Evolutionary conservation across 345 rosid species (phyloP).

Genomic region (Lagerstroemia speciosa): DNA sequence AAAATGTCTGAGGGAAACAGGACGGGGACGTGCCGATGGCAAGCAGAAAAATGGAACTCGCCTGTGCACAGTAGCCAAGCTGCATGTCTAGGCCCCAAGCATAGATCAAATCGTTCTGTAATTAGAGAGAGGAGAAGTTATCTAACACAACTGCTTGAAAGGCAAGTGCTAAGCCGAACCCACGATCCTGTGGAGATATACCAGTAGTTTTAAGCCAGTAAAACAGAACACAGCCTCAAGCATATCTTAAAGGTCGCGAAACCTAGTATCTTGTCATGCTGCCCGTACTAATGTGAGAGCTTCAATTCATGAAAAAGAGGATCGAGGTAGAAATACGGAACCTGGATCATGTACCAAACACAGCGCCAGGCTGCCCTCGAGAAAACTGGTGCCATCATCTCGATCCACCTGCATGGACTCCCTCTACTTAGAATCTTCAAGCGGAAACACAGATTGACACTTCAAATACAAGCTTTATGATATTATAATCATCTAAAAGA

Average conservation of each 20-base stretch:
- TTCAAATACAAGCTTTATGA: neutral
- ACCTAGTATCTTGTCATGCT: neutral
- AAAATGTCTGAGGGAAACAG: neutral
- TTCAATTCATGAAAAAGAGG: too few relatives aligned
- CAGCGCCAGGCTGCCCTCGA: conserved; percentile 67
- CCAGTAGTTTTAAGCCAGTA: neutral
- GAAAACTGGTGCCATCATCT: conserved; percentile 81
- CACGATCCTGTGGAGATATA: neutral
- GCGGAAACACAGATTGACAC: neutral
- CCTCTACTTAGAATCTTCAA: conserved; percentile 9
- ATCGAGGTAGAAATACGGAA: conserved; percentile 5
- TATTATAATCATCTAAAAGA: neutral
- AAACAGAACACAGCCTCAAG: neutral
- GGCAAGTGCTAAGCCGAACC: neutral
- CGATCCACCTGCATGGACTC: conserved; percentile 47
- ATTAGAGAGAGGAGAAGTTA: neutral
- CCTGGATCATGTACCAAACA: conserved; percentile 75
- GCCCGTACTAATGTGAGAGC: neutral
- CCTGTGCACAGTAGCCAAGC: conserved; percentile 69
- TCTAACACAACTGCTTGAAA: neutral
- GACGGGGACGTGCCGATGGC: too few relatives aligned
- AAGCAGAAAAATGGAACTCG: conserved; percentile 15
- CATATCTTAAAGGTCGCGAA: neutral
- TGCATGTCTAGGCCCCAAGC: conserved; percentile 70
- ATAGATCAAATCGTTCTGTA: conserved; percentile 60